Evolutionary conservation across 129 eudicot genomes (phyloP).

Genomic region (Pseudognaphalium luteoalbum): DNA sequence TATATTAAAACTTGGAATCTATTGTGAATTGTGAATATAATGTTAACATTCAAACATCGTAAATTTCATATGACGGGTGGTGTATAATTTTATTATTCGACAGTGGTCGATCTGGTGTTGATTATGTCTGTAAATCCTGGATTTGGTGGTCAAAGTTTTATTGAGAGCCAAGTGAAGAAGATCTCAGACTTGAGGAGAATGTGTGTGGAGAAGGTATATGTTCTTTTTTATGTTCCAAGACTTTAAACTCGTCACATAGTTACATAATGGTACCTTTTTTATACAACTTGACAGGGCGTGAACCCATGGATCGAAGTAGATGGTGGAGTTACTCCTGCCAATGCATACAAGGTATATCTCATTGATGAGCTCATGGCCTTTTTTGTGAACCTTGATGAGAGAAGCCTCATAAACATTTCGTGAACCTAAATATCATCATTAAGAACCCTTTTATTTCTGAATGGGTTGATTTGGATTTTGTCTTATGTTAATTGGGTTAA

Average conservation of each 20-base stretch:
- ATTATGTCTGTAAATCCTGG: constrained; percentile 99
- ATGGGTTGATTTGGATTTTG: neutral
- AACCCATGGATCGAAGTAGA: constrained; percentile 99
- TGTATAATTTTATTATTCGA: constrained; percentile 14
- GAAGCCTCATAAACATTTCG: neutral
- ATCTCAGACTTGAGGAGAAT: constrained; percentile 89
- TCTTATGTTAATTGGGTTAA: neutral
- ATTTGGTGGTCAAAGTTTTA: constrained; percentile 98
- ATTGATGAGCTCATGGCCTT: neutral
- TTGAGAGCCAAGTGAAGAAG: constrained; percentile 99
- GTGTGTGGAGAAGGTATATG: constrained; percentile 82
- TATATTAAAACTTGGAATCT: neutral
- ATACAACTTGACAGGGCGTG: constrained; percentile 62
- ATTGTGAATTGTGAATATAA: constrained; percentile 6
- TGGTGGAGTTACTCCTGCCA: constrained; percentile 95
- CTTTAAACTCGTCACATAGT: constrained; percentile 12
- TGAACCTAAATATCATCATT: neutral
- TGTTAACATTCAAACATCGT: neutral
- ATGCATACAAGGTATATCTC: constrained; percentile 79
- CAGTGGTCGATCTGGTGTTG: constrained; percentile 87
- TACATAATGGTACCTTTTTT: neutral
- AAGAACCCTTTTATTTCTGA: neutral
- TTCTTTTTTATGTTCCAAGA: constrained; percentile 10
- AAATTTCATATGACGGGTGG: neutral
- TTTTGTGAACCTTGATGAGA: neutral